Evolutionary conservation across 345 rosid genomes (phyloP), one percentile per base, ranked within the genome.

Genomic region (Boechera divaricarpa): DNA sequence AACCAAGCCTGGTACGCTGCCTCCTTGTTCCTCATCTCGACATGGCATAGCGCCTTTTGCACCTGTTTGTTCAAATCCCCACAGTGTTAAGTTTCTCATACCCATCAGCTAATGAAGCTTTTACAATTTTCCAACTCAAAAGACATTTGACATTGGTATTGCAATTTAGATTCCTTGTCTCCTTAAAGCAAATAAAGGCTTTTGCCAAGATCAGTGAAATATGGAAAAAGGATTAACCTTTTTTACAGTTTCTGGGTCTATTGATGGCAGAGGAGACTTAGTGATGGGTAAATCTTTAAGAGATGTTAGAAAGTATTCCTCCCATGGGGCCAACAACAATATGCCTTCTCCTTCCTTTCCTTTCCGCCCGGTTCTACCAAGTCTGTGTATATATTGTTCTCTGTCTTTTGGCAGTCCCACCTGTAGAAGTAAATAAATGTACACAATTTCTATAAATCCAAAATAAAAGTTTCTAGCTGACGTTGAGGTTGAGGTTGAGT

Each of bases 311-410:
- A 96, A 96, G 85, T 72, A 85, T 76, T 93, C 96, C 79, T 96
- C 99, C 99, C 98, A 91, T 16, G 94, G 97, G 21, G 98, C 92
- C 51, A 95, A 77, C 73, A 95, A 48, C 82, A 95, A 58, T 64
- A 93, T 72, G 58, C 99, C 99, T 84, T 88, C 82, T 73, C 99
- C 99, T 88, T 90, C 92, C 85, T 96, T 96, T 47, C 99, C 99
- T 74, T 83, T 93, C 7, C 97, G 85, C 38, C 99, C 98, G 0
- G 99, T 96, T 83, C 98, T 87, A 42, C 99, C 98, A 7, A 96
- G 96, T 58, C 99, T 81, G 73, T 93, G 99, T 81, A 96, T 91
- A 75, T 93, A 96, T 38, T 96, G 99, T 76, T 87, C 83, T 82
- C 97, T 90, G 78, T 90, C 96, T 63, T 92, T 69, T 26, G 99